Base-by-base conservation (phyloP, 2,329 filamentous ascomycete species). In the Calonectria multiphialidica region DNA sequence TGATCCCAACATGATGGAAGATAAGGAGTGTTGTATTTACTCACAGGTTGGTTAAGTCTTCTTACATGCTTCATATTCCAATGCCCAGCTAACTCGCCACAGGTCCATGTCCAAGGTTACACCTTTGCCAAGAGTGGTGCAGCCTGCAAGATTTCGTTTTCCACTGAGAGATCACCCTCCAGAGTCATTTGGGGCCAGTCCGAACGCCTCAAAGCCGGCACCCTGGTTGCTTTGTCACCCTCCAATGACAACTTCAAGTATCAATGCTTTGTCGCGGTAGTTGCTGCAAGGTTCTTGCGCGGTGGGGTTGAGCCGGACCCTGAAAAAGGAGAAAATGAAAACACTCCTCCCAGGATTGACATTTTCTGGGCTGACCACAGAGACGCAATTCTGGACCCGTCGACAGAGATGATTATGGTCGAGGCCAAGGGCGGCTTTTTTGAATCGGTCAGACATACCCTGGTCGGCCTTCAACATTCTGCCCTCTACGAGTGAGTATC, bases 341-440 rank as follows among this genome's bases (percentile, higher is more conserved):
- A 74, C 8, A 79, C 77, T 0, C 92, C 93, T 0, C 93, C 94
- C 0, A 89, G 92, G 40, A 88, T 98, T 18, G 95, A 98, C 75
- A 85, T 98, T 0, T 93, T 93, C 78, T 96, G 95, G 85, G 89
- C 90, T 0, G 82, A 88, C 9, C 78, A 86, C 0, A 84, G 90
- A 3, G 90, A 95, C 28, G 85, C 92, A 0, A 72, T 88, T 3
- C 86, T 97, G 61, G 93, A 98, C 77, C 91, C 95, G 0, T 88
- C 89, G 18, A 82, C 89, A 40, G 91, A 93, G 76, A 92, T 92
- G 81, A 83, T 96, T 13, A 98, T 98, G 94, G 84, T 98, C 0
- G 95, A 98, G 79, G 89, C 93, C 1, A 89, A 92, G 3, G 82
- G 83, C 0, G 92, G 93, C 1, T 98, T 95, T 80, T 98, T 91